Evolutionary conservation across 2,329 filamentous ascomycete species (phyloP).

Genomic region (Blastomyces emzantsi): DNA sequence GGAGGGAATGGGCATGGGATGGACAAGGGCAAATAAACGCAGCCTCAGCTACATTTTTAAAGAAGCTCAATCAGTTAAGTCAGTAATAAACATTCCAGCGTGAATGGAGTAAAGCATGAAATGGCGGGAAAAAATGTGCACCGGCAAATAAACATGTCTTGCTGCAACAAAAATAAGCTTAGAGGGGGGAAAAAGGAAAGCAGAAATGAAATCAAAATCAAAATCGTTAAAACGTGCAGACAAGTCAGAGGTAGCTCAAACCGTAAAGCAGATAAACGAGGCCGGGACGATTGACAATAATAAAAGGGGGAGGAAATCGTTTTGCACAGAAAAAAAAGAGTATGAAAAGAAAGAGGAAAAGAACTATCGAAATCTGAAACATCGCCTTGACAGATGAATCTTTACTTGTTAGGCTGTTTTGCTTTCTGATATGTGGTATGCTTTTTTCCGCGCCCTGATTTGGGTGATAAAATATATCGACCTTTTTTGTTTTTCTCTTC

Average conservation of each 20-base stretch:
- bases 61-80: neutral
- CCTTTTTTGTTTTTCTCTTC: neutral
- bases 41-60: neutral
- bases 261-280: neutral
- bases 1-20: neutral
- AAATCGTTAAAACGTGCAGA: neutral
- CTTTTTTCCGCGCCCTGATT: neutral
- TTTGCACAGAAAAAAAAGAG: neutral
- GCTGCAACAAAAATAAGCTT: neutral
- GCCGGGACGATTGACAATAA: neutral
- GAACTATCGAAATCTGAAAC: neutral
- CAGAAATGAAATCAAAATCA: neutral
- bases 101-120: neutral
- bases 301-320: neutral
- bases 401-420: neutral
- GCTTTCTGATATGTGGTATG: neutral
- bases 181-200: neutral
- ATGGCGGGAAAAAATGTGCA: neutral
- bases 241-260: neutral
- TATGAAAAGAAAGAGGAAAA: neutral
- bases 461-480: neutral
- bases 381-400: neutral
- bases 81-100: slow-evolving; percentile 4
- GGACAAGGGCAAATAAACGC: neutral
- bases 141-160: neutral